Base-by-base conservation (phyloP, 2,329 filamentous ascomycete genomes). In the Massarina eburnea region DNA sequence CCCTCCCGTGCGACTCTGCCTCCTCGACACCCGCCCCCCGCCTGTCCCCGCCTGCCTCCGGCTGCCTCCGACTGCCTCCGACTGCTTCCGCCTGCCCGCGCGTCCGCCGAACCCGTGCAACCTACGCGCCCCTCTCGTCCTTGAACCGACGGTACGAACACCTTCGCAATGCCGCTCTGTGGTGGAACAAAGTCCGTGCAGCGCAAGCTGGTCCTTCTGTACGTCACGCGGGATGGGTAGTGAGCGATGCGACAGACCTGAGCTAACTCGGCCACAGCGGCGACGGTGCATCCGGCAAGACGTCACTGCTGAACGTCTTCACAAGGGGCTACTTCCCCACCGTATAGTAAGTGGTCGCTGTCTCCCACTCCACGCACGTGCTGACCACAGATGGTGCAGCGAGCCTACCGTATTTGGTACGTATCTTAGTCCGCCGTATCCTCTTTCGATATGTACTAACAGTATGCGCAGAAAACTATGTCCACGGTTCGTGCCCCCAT, bases 241-340 rank as follows among this genome's bases (percentile, higher is more conserved):
- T 18, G 33, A 37, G 42, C 15, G 27, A 53, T 54, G 61, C 52
- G 51, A 63, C 55, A 37, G 51, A 24, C 29, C 9, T 27, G 12
- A 17, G 26, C 12, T 39, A 27, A 15, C 38, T 41, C 36, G 19
- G 38, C 39, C 52, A 5, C 54, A 96, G 91, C 68, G 92, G 92
- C 63, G 92, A 97, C 71, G 92, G 92, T 80, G 92, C 92, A 61
- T 95, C 88, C 73, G 92, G 92, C 68, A 99, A 99, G 80, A 99
- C 94, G 44, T 96, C 91, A 55, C 75, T 97, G 66, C 76, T 99
- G 63, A 99, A 99, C 71, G 94, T 99, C 71, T 99, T 99, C 76
- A 99, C 94, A 59, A 85, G 92, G 87, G 92, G 92, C 88, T 96
- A 96, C 73, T 99, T 99, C 72, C 92, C 92, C 41, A 96, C 92